Conservation (phyloP, 352 stramenopile genomes). For the Stramenopiles sp. region DNA sequence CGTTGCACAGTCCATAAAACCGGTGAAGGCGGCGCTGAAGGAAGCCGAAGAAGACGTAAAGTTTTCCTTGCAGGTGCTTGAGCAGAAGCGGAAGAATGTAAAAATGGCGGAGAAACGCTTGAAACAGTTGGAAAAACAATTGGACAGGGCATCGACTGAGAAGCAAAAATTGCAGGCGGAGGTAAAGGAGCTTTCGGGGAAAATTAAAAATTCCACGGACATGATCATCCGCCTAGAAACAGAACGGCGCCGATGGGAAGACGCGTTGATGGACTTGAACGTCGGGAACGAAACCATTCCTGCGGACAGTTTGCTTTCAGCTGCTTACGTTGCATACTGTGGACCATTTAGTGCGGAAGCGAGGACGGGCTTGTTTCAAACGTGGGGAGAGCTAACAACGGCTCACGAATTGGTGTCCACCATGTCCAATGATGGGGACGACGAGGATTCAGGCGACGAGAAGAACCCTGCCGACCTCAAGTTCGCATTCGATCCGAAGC, state of each 20-base stretch:
- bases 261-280: slow-evolving; percentile 91
- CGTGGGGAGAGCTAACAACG: neutral
- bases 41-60: slow-evolving; percentile 40
- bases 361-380: slow-evolving; percentile 55
- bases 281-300: slow-evolving; percentile 84
- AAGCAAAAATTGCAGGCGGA: slow-evolving; percentile 55
- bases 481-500: neutral
- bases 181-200: slow-evolving; percentile 60
- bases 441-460: neutral
- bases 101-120: slow-evolving; percentile 37
- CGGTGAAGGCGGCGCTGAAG: slow-evolving; percentile 65
- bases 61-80: neutral
- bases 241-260: slow-evolving; percentile 84
- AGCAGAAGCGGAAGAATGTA: slow-evolving; percentile 32
- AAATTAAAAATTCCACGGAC: slow-evolving; percentile 70
- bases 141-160: slow-evolving; percentile 33
- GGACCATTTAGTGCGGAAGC: slow-evolving; percentile 96
- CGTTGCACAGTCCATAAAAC: slow-evolving; percentile 78
- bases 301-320: slow-evolving; percentile 85
- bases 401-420: neutral
- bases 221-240: slow-evolving; percentile 86
- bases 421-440: too few relatives aligned
- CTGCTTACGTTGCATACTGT: slow-evolving; percentile 92
- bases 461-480: neutral
- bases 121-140: slow-evolving; percentile 30